Evolutionary conservation across 2,329 filamentous ascomycete genomes (phyloP).

Genomic region (Neophaeococcomyces aloes): DNA sequence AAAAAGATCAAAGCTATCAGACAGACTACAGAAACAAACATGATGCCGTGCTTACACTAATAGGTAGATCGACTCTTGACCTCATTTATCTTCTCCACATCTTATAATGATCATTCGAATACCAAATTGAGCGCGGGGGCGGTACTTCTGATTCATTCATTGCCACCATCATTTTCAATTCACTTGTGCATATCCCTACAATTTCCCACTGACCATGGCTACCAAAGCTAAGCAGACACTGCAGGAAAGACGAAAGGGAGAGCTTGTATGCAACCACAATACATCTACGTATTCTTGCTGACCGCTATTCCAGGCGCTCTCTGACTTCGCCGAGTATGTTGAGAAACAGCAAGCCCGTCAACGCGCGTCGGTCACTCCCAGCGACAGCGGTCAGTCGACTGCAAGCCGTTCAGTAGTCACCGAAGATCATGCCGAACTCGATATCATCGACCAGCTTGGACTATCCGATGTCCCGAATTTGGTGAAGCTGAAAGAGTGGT

Average conservation of each 20-base stretch:
- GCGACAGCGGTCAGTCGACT: conserved; percentile 34
- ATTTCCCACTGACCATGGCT: conserved; percentile 37
- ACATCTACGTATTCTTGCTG: conserved; percentile 7
- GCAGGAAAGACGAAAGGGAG: conserved; percentile 75
- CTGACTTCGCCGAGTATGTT: conserved; percentile 95
- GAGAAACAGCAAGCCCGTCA: conserved; percentile 72
- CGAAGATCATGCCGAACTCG: conserved; percentile 77
- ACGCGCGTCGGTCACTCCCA: conserved; percentile 27
- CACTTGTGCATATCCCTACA: not conserved
- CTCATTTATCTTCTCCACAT: not conserved
- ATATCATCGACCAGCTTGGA: conserved; percentile 71
- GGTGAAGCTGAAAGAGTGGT: conserved; percentile 62
- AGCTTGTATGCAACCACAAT: conserved; percentile 51
- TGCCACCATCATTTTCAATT: conserved; percentile 5
- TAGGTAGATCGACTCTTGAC: not conserved
- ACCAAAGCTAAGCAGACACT: conserved; percentile 45
- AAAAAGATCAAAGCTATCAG: not conserved
- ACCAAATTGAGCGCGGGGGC: conserved; percentile 30
- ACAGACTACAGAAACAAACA: not conserved
- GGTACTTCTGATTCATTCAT: conserved; percentile 20
- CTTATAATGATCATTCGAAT: conserved; percentile 36
- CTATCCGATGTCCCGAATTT: conserved; percentile 59
- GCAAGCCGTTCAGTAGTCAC: conserved; percentile 26
- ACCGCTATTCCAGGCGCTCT: conserved; percentile 52
- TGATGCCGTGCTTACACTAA: not conserved